These are phyloP conservation scores for Urostyla sp. DNA, from an alignment of 73 alveolate genomes.

Conservation along the genomic window DNA sequence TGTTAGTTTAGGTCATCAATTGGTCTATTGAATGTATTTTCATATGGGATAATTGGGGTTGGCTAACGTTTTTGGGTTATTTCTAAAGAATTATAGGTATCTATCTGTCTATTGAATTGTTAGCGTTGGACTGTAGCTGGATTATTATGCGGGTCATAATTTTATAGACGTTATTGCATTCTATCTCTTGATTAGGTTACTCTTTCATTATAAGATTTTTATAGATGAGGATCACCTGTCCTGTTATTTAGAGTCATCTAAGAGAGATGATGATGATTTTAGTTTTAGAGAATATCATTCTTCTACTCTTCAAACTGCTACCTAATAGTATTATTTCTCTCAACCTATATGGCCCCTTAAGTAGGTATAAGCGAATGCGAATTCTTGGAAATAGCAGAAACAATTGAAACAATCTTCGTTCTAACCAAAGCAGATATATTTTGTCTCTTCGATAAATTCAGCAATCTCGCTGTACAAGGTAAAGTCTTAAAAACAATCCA, in stretches of 20 bases:
- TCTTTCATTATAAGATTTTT: slow-evolving; percentile 33
- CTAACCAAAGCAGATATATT: slow-evolving; percentile 48
- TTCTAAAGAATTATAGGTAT: background rate
- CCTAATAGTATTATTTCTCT: background rate
- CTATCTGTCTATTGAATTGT: background rate
- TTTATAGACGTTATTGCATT: slow-evolving; percentile 4
- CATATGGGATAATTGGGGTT: slow-evolving; percentile 22
- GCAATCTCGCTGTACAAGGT: slow-evolving; percentile 63
- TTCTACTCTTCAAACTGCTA: background rate
- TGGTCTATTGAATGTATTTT: slow-evolving; percentile 10
- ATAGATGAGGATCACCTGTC: background rate
- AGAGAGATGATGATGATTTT: background rate
- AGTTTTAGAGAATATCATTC: slow-evolving; percentile 24
- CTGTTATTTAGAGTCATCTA: background rate
- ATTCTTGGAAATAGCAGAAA: slow-evolving; percentile 47
- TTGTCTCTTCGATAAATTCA: slow-evolving; percentile 58
- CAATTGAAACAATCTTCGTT: slow-evolving; percentile 67
- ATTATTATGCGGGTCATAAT: slow-evolving; percentile 21
- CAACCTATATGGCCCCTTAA: no score
- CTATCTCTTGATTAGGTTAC: slow-evolving; percentile 53
- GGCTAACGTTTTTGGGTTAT: slow-evolving; percentile 1
- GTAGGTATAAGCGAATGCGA: no score
- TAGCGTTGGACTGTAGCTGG: background rate
- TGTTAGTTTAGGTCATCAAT: slow-evolving; percentile 31
- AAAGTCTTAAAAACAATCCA: slow-evolving; percentile 46